phyloP scores from a whole-genome alignment of 1,284 basidiomycete genomes.

The Inonotus obliquus region DNA sequence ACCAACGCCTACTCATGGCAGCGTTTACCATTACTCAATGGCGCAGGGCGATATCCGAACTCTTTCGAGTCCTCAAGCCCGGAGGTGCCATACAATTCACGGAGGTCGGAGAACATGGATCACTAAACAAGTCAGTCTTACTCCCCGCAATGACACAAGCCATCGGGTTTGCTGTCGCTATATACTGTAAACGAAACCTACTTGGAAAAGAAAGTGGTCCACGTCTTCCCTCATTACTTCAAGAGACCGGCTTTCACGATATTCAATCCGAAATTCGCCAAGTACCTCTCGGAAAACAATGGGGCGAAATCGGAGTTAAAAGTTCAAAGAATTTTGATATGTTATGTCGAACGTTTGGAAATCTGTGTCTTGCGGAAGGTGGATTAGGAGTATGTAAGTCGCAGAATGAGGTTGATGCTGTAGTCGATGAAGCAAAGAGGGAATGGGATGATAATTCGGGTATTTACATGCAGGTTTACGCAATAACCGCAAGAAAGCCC shows the following conservation, averaged over 20 bases:
- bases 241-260: slow-evolving; percentile 6
- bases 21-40: slow-evolving; percentile 28
- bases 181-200: neutral
- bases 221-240: neutral
- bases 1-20: slow-evolving; percentile 30
- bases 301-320: neutral
- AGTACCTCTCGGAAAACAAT: slow-evolving; percentile 1
- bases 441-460: neutral
- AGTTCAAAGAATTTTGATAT: neutral
- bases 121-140: neutral
- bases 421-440: neutral
- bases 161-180: neutral
- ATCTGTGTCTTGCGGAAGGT: neutral
- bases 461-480: neutral
- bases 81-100: slow-evolving; percentile 29
- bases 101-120: slow-evolving; percentile 19
- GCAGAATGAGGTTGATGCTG: neutral
- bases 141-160: neutral
- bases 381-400: neutral
- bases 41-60: slow-evolving; percentile 24
- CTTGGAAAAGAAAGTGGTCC: neutral
- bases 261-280: neutral
- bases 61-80: slow-evolving; percentile 28
- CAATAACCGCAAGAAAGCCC: neutral
- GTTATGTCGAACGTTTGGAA: neutral